Base-by-base conservation (phyloP, 2,329 filamentous ascomycete genomes). In the Bipolaris zeicola region DNA sequence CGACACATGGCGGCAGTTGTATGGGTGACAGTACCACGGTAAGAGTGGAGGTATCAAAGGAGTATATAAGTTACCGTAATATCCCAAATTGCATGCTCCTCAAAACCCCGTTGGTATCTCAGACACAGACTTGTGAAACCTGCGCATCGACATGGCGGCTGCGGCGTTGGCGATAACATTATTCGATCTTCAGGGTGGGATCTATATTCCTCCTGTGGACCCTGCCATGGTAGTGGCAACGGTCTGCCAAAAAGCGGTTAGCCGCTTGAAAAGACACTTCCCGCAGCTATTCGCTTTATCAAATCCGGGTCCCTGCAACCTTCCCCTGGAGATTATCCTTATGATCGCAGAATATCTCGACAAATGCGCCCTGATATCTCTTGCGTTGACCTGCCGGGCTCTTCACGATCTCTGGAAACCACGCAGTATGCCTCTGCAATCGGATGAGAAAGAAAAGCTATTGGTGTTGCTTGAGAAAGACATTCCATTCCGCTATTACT, bases 401-500 rank as follows among this genome's bases (percentile, higher is more conserved):
- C 26, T 28, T 28, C 26, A 28, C 8, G 26, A 28, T 31, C 43
- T 63, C 13, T 66, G 11, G 31, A n/a, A 41, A 5, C 26, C 7
- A 42, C 24, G 26, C 6, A 28, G 3, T 14, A 44, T 34, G 36
- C 14, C 11, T 24, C 33, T 61, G 14, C 24, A 58, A 46, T 6
- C 11, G 16, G 24, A 45, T 43, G 57, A 63, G 31, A 64, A 52
- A 44, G 31, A 63, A 59, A 37, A 56, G 46, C 50, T 67, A 16
- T 52, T 66, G 53, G 50, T 67, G 66, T 42, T 28, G 26, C 26
- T 10, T 3, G 26, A 28, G 26, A 28, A 28, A 28, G 26, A 28
- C 8, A 28, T 28, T 28, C 26, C 26, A 28, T 28, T 28, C 26
- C 26, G 46, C 52, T 67, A 20, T 52, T 66, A 55, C 54, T 67